A percentile compares a stretch with the other conserved stretches of the same genome.
These are phyloP conservation scores for Coix lacrymajobi DNA, from an alignment of 176 grass and related monocot species.

Conservation along the genomic window DNA sequence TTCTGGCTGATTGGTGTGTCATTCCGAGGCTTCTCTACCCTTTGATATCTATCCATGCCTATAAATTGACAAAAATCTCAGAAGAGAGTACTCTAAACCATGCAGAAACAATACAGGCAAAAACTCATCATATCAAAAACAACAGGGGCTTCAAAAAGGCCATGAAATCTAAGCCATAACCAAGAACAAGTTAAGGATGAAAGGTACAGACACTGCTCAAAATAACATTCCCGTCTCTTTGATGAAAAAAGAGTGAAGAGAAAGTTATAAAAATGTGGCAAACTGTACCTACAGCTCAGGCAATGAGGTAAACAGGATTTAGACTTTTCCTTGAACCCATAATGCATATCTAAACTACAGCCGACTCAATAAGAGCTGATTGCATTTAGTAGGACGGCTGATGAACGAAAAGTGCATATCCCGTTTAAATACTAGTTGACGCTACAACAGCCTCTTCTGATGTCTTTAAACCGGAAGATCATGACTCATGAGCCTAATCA, in stretches of 20 bases:
- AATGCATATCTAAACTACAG: background rate
- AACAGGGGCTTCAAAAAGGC: background rate
- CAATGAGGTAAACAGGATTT: background rate
- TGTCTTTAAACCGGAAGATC: background rate
- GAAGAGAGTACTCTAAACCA: background rate
- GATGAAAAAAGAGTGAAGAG: background rate
- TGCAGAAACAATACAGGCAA: background rate
- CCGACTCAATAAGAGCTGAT: background rate
- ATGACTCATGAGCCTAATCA: background rate
- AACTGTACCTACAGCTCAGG: background rate
- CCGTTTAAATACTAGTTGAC: background rate
- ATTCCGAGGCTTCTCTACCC: conserved; percentile 52
- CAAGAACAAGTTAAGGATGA: background rate
- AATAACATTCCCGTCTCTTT: background rate
- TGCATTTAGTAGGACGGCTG: background rate
- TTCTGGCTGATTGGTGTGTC: conserved; percentile 45
- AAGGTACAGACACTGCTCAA: background rate
- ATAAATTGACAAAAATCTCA: background rate
- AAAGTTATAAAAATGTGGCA: background rate
- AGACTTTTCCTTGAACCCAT: background rate
- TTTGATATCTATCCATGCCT: conserved; percentile 63
- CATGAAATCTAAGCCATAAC: background rate
- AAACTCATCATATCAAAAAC: background rate
- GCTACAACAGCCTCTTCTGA: background rate
- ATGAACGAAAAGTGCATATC: background rate